Conservation (phyloP, 306 rosid genomes). For the Prinsepia uniflora region DNA sequence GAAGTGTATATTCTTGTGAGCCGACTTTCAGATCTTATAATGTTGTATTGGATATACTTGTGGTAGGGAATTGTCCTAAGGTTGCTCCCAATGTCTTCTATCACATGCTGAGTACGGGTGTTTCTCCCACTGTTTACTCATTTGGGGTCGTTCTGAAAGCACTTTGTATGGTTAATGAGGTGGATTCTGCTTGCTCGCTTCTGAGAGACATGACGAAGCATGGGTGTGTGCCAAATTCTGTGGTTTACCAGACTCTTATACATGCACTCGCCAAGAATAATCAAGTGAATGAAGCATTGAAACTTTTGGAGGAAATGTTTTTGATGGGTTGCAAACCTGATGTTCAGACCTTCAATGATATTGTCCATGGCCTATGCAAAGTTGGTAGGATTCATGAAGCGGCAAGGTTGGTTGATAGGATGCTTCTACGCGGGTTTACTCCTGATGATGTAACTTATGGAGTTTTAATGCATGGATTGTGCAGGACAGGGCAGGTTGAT, state of each 20-base stretch:
- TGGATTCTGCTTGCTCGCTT: conserved; percentile 81
- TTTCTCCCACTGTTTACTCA: conserved; percentile 63
- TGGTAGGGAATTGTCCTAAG: conserved; percentile 63
- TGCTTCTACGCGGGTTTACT: conserved; percentile 63
- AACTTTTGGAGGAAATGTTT: conserved; percentile 82
- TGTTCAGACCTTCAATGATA: conserved; percentile 83
- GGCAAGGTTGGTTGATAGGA: conserved; percentile 68
- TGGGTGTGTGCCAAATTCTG: conserved; percentile 82
- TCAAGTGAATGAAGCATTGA: conserved; percentile 62
- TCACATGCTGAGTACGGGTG: conserved; percentile 77
- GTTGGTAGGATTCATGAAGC: conserved; percentile 63
- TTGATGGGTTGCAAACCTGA: conserved; percentile 90
- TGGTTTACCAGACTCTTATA: conserved; percentile 83
- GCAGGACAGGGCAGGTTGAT: conserved; percentile 62
- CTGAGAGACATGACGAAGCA: conserved; percentile 85
- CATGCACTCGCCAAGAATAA: conserved; percentile 64
- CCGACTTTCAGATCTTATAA: conserved; percentile 76
- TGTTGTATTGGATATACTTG: conserved; percentile 68
- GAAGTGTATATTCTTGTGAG: conserved; percentile 50
- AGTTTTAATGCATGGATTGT: conserved; percentile 65
- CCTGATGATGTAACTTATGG: conserved; percentile 76
- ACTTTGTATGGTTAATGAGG: conserved; percentile 66
- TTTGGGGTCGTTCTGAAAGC: conserved; percentile 85
- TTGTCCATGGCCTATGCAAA: conserved; percentile 69
- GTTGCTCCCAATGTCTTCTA: conserved; percentile 72